These are phyloP conservation scores for Spongospora subterranea DNA, from an alignment of 208 protist genomes.

Conservation along the genomic window DNA sequence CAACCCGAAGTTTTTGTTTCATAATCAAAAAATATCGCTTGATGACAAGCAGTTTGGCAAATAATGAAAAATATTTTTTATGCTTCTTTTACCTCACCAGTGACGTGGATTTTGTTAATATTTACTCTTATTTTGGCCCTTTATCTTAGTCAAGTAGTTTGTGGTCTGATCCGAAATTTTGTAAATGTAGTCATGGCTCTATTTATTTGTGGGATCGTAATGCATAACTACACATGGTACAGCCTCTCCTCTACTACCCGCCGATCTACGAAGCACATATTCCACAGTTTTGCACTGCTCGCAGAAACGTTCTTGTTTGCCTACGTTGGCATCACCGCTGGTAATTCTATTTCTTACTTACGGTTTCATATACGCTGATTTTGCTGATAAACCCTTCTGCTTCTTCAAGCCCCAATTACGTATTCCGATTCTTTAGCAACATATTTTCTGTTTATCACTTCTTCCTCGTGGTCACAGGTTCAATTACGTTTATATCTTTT, in stretches of 20 bases:
- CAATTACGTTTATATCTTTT: no score
- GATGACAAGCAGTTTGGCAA: no score
- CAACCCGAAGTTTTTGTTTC: no score
- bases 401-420: no score
- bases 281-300: constrained; percentile 25
- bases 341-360: no score
- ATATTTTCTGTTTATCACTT: no score
- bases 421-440: no score
- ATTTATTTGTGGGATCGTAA: constrained; percentile 59
- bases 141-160: neutral
- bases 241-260: constrained; percentile 41
- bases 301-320: constrained; percentile 57
- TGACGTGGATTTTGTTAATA: neutral
- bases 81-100: constrained; percentile 48
- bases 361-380: no score
- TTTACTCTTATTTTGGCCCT: neutral
- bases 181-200: constrained; percentile 61
- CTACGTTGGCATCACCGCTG: constrained; percentile 35
- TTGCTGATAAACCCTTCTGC: no score
- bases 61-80: no score
- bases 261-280: constrained; percentile 40
- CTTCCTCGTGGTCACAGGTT: no score
- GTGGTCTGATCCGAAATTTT: neutral
- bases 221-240: constrained; percentile 61
- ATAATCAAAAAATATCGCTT: no score